A percentile compares a stretch with the other conserved stretches of the same genome.
These are phyloP conservation scores for Gossypium laxum DNA, from an alignment of 441 rosid genomes.

Conservation along the genomic window DNA sequence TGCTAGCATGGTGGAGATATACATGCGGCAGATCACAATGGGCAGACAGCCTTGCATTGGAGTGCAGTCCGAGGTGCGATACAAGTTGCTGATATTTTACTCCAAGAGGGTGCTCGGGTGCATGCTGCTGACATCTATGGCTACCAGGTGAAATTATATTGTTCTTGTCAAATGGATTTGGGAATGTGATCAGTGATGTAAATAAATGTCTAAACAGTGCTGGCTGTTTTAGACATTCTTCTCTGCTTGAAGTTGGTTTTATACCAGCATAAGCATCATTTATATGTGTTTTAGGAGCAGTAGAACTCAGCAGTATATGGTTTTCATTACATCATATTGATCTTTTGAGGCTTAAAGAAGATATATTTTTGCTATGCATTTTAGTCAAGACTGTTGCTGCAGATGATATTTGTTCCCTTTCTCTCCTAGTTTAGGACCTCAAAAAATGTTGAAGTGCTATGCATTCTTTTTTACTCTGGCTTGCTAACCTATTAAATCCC, in stretches of 20 bases:
- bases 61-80: slow-evolving; percentile 90
- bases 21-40: slow-evolving; percentile 74
- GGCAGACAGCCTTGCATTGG: slow-evolving; percentile 96
- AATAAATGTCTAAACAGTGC: background rate
- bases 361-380: background rate
- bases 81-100: slow-evolving; percentile 76
- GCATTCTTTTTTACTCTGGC: background rate
- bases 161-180: background rate
- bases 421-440: background rate
- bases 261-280: background rate
- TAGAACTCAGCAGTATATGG: background rate
- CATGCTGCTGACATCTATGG: slow-evolving; percentile 74
- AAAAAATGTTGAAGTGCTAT: background rate
- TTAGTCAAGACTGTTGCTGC: background rate
- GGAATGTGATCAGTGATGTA: background rate
- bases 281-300: background rate
- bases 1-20: slow-evolving; percentile 86
- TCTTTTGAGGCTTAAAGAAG: slow-evolving; percentile 4
- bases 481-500: background rate
- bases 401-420: background rate
- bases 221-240: background rate
- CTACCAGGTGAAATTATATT: slow-evolving; percentile 54
- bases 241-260: background rate
- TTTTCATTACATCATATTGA: background rate
- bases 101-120: slow-evolving; percentile 68